A percentile compares a stretch with the other conserved stretches of the same genome.
Conservation (phyloP, 306 rosid species). For the Pachyrhizus erosus region DNA sequence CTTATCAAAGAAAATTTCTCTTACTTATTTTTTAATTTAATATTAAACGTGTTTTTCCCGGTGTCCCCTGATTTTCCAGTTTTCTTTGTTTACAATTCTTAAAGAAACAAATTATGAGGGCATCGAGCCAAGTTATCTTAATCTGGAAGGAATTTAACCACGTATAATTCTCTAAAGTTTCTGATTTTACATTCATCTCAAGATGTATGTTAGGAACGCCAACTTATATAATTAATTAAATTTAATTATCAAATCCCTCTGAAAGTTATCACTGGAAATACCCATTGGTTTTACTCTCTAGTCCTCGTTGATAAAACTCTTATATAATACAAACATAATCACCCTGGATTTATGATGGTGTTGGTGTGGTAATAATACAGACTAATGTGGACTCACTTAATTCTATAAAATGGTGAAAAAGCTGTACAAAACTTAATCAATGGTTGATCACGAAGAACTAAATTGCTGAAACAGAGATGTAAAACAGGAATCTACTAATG, state of each 20-base stretch:
- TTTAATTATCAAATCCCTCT: background rate
- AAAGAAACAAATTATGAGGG: background rate
- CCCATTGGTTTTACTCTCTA: background rate
- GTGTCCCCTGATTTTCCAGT: background rate
- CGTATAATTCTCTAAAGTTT: background rate
- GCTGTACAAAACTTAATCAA: background rate
- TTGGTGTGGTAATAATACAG: background rate
- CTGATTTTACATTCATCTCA: background rate
- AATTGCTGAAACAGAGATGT: too few relatives aligned
- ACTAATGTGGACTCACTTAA: background rate
- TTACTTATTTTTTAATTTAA: background rate
- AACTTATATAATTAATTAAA: background rate
- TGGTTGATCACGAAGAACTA: background rate
- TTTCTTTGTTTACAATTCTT: background rate
- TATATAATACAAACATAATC: background rate
- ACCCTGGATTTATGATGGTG: background rate
- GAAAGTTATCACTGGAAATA: background rate
- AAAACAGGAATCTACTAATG: background rate
- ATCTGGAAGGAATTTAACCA: background rate
- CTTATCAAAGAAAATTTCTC: background rate
- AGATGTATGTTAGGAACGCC: background rate
- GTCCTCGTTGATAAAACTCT: background rate
- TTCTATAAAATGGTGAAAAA: background rate
- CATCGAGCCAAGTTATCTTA: background rate
- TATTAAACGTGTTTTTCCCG: background rate